phyloP scores from a whole-genome alignment of 768 basidiomycete genomes.

The Auriscalpium microsporum region DNA sequence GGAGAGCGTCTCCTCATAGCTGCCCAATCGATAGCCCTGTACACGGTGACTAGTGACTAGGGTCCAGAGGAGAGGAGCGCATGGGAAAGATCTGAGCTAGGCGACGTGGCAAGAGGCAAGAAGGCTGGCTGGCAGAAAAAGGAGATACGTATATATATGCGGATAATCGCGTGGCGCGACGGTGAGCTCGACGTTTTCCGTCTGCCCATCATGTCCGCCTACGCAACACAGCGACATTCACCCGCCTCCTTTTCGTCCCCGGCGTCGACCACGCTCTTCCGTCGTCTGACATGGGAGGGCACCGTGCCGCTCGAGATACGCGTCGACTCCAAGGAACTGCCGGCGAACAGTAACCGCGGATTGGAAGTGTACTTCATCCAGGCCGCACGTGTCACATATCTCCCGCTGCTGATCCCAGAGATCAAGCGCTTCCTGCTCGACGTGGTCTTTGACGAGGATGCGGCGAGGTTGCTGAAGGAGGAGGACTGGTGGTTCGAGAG shows the following conservation, averaged over 20 bases:
- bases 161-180: background rate
- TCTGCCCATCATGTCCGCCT: slow-evolving; percentile 22
- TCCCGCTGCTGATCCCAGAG: slow-evolving; percentile 85
- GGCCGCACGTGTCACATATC: slow-evolving; percentile 87
- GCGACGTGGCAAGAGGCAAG: too few relatives aligned
- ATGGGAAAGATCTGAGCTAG: too few relatives aligned
- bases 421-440: slow-evolving; percentile 84
- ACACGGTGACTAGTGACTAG: too few relatives aligned
- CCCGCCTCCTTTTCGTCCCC: slow-evolving; percentile 38
- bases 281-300: slow-evolving; percentile 85
- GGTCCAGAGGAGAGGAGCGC: too few relatives aligned
- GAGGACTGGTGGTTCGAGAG: slow-evolving; percentile 98
- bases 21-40: too few relatives aligned
- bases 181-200: background rate
- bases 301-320: slow-evolving; percentile 85
- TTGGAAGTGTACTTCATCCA: slow-evolving; percentile 87
- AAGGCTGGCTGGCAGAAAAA: too few relatives aligned
- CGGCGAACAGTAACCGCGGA: slow-evolving; percentile 82
- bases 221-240: slow-evolving; percentile 23
- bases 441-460: slow-evolving; percentile 84
- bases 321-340: slow-evolving; percentile 82
- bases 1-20: too few relatives aligned
- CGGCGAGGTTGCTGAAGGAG: slow-evolving; percentile 67
- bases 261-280: slow-evolving; percentile 73
- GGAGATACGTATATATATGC: too few relatives aligned